phyloP scores from a whole-genome alignment of 2,329 filamentous ascomycete species.

The Trichoderma guizhouense region DNA sequence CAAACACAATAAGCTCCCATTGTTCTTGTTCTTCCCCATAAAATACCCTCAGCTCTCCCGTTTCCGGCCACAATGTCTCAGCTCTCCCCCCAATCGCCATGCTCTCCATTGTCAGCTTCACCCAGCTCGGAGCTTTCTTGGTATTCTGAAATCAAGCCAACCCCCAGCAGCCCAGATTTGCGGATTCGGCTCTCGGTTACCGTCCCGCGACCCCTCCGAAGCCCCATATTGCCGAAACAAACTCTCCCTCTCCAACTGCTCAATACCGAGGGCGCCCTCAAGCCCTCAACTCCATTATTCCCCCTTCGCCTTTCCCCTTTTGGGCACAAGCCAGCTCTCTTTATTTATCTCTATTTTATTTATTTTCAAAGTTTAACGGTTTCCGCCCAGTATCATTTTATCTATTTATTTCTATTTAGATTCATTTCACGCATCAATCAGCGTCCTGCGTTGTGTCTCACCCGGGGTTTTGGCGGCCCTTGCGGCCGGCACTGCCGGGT shows the following conservation, averaged over 20 bases:
- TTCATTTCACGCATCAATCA: not conserved
- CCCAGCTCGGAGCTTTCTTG: slow-evolving; percentile 1
- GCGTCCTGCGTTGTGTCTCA: not conserved
- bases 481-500: not conserved
- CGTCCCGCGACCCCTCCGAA: not conserved
- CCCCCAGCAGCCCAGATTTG: not conserved
- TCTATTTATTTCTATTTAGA: not conserved
- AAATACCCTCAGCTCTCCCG: not conserved
- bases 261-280: not conserved
- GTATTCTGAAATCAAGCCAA: not conserved
- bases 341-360: not conserved
- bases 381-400: not conserved
- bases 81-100: not conserved
- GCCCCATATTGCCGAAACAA: slow-evolving; percentile 8
- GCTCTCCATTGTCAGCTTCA: not conserved
- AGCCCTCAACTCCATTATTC: not conserved
- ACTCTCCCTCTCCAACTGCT: not conserved
- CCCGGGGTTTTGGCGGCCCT: not conserved
- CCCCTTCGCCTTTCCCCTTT: not conserved
- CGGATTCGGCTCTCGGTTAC: slow-evolving; percentile 8
- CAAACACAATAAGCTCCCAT: not conserved
- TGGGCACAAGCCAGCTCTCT: not conserved
- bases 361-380: not conserved
- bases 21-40: not conserved
- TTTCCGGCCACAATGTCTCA: not conserved